Conservation (phyloP, 1,284 basidiomycete species). For the Ustilago crameri region DNA sequence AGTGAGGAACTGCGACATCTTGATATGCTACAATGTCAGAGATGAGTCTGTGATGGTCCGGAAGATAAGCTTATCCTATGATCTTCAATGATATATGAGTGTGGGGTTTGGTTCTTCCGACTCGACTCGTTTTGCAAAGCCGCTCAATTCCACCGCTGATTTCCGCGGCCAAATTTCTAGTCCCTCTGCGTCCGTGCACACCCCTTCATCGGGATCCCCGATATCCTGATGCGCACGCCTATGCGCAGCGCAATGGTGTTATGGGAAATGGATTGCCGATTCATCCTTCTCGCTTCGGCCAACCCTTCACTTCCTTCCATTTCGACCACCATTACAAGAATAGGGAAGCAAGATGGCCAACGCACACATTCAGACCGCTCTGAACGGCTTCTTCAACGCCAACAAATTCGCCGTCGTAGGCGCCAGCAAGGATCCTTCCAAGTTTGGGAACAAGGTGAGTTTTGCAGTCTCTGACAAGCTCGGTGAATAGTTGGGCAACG, state of each 20-base stretch:
- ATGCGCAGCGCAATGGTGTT: conserved; percentile 10
- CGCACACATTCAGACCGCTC: conserved; percentile 36
- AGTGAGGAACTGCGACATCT: conserved; percentile 41
- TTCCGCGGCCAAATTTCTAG: not conserved
- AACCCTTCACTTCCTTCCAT: not conserved
- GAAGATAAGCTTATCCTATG: not conserved
- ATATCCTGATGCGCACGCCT: conserved; percentile 15
- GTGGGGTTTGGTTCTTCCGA: conserved; percentile 16
- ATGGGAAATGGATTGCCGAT: conserved; percentile 23
- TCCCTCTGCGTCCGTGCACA: conserved; percentile 5
- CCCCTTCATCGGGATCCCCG: conserved; percentile 17
- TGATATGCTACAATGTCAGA: not conserved
- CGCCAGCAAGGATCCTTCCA: conserved; percentile 58
- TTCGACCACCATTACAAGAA: not conserved
- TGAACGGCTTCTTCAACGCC: conserved; percentile 54
- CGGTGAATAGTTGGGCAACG: too few species aligned
- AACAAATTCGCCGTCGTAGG: conserved; percentile 60
- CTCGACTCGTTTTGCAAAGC: conserved; percentile 22
- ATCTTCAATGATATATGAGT: conserved; percentile 2
- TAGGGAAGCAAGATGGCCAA: conserved; percentile 24
- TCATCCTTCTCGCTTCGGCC: not conserved
- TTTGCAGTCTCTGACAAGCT: too few species aligned
- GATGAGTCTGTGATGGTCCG: conserved; percentile 1
- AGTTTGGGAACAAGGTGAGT: conserved; percentile 64
- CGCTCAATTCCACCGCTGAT: conserved; percentile 20